Evolutionary conservation across 352 stramenopile genomes (phyloP).

Genomic region (Phytophthora aleatoria): DNA sequence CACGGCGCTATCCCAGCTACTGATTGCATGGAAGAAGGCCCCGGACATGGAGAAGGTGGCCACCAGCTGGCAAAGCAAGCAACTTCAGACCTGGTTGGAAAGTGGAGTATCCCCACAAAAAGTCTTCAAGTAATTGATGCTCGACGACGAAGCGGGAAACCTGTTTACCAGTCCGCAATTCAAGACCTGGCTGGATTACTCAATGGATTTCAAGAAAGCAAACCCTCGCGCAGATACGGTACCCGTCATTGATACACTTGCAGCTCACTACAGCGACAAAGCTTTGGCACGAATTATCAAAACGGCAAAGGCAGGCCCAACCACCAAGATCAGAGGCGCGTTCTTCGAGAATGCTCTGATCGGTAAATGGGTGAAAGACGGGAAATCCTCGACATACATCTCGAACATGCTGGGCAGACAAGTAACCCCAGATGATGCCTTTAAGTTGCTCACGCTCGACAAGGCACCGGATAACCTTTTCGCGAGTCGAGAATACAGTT

Average conservation of each 20-base stretch:
- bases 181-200: slow-evolving; percentile 6
- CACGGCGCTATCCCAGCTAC: not conserved
- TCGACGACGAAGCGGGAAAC: slow-evolving; percentile 14
- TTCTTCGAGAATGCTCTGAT: slow-evolving; percentile 1
- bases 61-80: not conserved
- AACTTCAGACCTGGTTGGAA: not conserved
- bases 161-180: slow-evolving; percentile 6
- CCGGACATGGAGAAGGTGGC: slow-evolving; percentile 1
- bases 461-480: not conserved
- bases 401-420: not conserved
- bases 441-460: not conserved
- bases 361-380: not conserved
- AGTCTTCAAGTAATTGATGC: slow-evolving; percentile 11
- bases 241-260: slow-evolving; percentile 2
- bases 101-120: not conserved
- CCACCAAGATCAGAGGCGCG: slow-evolving; percentile 3
- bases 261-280: slow-evolving; percentile 3
- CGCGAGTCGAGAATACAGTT: not conserved
- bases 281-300: slow-evolving; percentile 2
- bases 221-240: not conserved
- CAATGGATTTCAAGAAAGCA: not conserved
- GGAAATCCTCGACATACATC: not conserved
- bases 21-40: slow-evolving; percentile 1
- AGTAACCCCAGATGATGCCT: not conserved
- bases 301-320: not conserved